Conservation (phyloP, 495 filamentous ascomycete species). For the Tirmania nivea region DNA sequence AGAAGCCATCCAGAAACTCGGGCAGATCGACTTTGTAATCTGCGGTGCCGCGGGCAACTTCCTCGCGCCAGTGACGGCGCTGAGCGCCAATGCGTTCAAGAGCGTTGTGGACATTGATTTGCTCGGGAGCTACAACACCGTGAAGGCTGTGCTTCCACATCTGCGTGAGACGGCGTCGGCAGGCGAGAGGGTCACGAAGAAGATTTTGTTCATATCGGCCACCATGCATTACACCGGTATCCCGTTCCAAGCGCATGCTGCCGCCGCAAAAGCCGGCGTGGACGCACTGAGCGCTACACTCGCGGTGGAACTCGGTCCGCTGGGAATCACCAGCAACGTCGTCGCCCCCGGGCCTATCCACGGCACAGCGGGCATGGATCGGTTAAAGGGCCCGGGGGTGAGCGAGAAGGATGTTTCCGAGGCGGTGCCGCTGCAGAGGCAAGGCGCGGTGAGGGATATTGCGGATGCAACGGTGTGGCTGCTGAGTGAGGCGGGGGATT, state of each 20-base stretch:
- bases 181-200: too few relatives aligned
- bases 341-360: constrained; percentile 37
- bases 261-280: constrained; percentile 76
- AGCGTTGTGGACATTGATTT: constrained; percentile 92
- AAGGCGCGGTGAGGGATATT: constrained; percentile 69
- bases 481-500: constrained; percentile 64
- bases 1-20: constrained; percentile 57
- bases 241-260: constrained; percentile 67
- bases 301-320: constrained; percentile 70
- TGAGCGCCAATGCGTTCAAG: constrained; percentile 79
- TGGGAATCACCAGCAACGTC: constrained; percentile 73
- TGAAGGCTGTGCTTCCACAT: constrained; percentile 62
- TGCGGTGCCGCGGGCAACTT: constrained; percentile 95
- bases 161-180: too few relatives aligned
- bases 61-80: constrained; percentile 60
- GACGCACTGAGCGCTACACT: constrained; percentile 57
- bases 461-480: constrained; percentile 80
- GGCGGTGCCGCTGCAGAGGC: constrained; percentile 43
- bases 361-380: constrained; percentile 38
- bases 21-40: constrained; percentile 81
- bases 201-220: constrained; percentile 72
- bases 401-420: constrained; percentile 17
- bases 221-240: constrained; percentile 73
- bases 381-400: constrained; percentile 25
- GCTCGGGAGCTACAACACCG: constrained; percentile 76